Evolutionary conservation across 2,329 filamentous ascomycete genomes (phyloP).

Genomic region (Colletotrichum kahawae): DNA sequence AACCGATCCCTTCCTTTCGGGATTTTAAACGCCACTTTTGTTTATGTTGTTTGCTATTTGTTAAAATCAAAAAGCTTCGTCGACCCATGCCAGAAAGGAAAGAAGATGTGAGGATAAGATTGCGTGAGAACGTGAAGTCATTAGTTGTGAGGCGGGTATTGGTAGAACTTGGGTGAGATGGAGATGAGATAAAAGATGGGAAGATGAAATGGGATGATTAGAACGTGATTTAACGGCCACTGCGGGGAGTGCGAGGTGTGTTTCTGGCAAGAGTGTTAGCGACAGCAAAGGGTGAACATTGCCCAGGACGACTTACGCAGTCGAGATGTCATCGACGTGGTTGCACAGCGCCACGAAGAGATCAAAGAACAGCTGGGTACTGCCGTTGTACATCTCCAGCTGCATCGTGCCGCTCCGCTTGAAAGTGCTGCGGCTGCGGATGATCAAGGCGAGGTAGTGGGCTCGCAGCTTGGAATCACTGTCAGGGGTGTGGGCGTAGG

Average conservation of each 20-base stretch:
- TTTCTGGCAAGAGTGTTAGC: background rate
- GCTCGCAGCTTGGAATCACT: constrained; percentile 89
- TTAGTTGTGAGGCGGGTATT: constrained; percentile 24
- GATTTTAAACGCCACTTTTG: background rate
- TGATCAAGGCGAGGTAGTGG: constrained; percentile 92
- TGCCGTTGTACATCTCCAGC: constrained; percentile 88
- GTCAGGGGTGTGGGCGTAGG: constrained; percentile 88
- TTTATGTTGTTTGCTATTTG: constrained; percentile 19
- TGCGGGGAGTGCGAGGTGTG: constrained; percentile 44
- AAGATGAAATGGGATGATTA: background rate
- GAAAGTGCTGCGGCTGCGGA: constrained; percentile 85
- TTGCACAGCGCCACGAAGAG: constrained; percentile 93
- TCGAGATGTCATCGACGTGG: constrained; percentile 76
- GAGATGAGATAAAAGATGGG: background rate
- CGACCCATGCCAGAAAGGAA: background rate
- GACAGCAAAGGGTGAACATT: background rate
- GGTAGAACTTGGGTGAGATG: background rate
- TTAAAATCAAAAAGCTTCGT: background rate
- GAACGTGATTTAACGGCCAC: constrained; percentile 36
- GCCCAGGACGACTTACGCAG: constrained; percentile 48
- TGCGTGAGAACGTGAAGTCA: constrained; percentile 24
- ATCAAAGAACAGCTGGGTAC: constrained; percentile 86
- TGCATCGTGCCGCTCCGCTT: constrained; percentile 96
- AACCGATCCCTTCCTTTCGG: background rate
- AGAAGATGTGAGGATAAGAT: background rate